Base-by-base conservation (phyloP, 441 rosid species). In the Erodium texanum region DNA sequence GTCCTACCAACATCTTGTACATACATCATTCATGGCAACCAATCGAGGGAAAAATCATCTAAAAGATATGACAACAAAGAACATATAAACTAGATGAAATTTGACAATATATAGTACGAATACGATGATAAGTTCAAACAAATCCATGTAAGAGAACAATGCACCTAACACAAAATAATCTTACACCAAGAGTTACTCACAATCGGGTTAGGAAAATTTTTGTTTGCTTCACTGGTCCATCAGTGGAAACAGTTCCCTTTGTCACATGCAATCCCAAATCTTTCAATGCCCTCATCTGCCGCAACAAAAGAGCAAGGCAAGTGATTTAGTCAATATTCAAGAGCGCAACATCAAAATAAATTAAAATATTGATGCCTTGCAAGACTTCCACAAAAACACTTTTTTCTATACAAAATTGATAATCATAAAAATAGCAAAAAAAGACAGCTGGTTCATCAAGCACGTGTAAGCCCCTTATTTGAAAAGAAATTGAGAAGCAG, bases 261-360 rank as follows among this genome's bases (percentile, higher is more conserved):
- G 81, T 70, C 8, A 93, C 98, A 84, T 81, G 92, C 86, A 93
- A 81, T 50, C 97, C 97, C 82, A 90, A 81, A 69, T 81, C 86
- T 81, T 87, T 93, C 84, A 93, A 78, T 62, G 97, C 85, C 67
- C 68, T 89, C 89, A 93, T 90, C 98, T 93, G 86, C 79, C 71
- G 71, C 58, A 59, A 62, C 27, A 68, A 12, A 45, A 45, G 52
- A 45, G 14, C 16, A 45, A 45, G 16, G 52, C n/a, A 14, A 45
- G 52, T 14, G 52, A 15, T 45, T 45, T 12, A 15, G 52, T 45
- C 52, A 45, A 14, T 14, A 45, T 45, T 45, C 52, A 45, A 45
- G 52, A 12, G 52, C 1, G 16, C 16, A 45, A 45, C 52, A 12
- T 45, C 16, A 14, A 45, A 45, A 45, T 45, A 14, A 12, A 45